Evolutionary conservation across 1,139 yeast species (phyloP), one percentile per base, ranked within the genome.

Genomic region (Yamadazyma triangularis): DNA sequence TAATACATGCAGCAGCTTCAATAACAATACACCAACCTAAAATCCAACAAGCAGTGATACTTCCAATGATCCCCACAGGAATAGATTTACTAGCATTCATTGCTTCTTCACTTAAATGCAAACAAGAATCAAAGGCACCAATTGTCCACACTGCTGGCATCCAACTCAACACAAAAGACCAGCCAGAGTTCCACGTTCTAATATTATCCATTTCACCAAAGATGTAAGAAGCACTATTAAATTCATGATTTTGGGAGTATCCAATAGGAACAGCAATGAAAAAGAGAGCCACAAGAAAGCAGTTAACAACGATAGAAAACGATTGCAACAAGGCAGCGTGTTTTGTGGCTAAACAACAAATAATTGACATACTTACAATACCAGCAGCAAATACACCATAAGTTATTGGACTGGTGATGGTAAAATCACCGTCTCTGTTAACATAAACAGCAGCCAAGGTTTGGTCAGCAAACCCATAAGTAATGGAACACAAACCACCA

Each of bases 51-150:
- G 64, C 69, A 12, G 68, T 45, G 38, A 79, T 78, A 14, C 61
- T 51, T 4, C 67, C 66, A 14, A 58, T 43, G 14, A 62, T 80
- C 18, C 87, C 89, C 25, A 73, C 55, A 8, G 89, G 87, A 12
- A 80, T 79, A n/a, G 85, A 76, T 32, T 60, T 64, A 15, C 78
- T 65, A 9, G 89, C 86, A 46, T 78, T 73, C 26, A 64, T 62
- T 15, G 84, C 83, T 50, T 82, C 89, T 52, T 82, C 91, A 16
- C 79, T 68, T 72, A 79, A 74, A 53, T 81, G 89, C 29, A 80
- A 77, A 42, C 82, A 78, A 4, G 83, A 73, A 50, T 81, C 89
- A 48, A 79, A 80, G 0, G 84, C 79, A 40, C 79, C 79, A 44
- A 76, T 75, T 11, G 79, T 73, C 82, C 82, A 76, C 30, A 73